phyloP scores from a whole-genome alignment of 345 rosid species.

The Sisymbrium altissimum region DNA sequence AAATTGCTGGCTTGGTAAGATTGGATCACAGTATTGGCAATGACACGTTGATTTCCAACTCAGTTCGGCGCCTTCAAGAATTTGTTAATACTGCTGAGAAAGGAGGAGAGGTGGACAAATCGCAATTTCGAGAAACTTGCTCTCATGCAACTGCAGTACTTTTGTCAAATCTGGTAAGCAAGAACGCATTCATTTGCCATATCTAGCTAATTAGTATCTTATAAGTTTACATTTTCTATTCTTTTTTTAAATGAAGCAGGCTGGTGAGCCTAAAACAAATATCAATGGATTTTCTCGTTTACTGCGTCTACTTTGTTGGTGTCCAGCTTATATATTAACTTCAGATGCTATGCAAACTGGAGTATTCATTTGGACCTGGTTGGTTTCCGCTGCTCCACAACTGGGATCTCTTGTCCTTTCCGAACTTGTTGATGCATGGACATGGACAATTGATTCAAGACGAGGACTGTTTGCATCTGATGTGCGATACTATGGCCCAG shows the following conservation, averaged over 20 bases:
- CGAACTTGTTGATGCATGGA: conserved; percentile 96
- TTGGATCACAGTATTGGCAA: conserved; percentile 89
- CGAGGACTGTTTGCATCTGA: conserved; percentile 86
- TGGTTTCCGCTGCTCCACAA: conserved; percentile 90
- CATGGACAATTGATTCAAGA: conserved; percentile 89
- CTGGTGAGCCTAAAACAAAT: conserved; percentile 56
- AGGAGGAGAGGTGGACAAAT: conserved; percentile 83
- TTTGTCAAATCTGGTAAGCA: conserved; percentile 71
- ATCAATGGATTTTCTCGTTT: conserved; percentile 71
- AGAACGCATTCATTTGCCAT: conserved; percentile 1
- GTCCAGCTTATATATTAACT: conserved; percentile 89
- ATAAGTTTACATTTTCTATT: conserved; percentile 47
- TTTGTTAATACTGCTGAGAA: conserved; percentile 82
- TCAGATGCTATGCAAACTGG: conserved; percentile 92
- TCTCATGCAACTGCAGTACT: conserved; percentile 87
- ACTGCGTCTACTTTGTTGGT: conserved; percentile 93
- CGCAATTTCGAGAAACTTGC: conserved; percentile 67
- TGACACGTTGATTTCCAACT: conserved; percentile 75
- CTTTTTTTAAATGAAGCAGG: conserved; percentile 36
- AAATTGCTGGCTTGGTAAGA: conserved; percentile 98
- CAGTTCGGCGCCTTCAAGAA: conserved; percentile 85
- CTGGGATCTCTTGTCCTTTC: conserved; percentile 80
- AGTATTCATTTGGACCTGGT: conserved; percentile 90
- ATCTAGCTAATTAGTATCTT: conserved; percentile 41
- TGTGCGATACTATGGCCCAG: conserved; percentile 63